phyloP scores from a whole-genome alignment of 352 stramenopile species.

The Globisporangium irregulare region DNA sequence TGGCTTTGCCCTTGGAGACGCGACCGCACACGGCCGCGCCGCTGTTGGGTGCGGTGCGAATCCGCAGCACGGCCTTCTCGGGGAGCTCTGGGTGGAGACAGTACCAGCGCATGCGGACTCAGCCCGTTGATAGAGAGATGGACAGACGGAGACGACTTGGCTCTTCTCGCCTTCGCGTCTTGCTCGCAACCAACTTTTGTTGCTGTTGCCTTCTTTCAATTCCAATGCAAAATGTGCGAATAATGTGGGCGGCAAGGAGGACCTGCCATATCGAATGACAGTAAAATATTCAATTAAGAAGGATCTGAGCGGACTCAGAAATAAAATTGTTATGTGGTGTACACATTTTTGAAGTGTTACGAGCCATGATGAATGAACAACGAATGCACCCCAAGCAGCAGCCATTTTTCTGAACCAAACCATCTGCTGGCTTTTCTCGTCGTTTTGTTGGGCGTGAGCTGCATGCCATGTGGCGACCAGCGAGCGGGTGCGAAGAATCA shows the following conservation, averaged over 20 bases:
- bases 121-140: not conserved
- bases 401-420: conserved; percentile 7
- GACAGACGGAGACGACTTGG: not conserved
- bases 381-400: conserved; percentile 1
- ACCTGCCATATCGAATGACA: not conserved
- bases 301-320: conserved; percentile 1
- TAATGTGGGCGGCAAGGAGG: not conserved
- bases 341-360: not conserved
- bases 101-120: conserved; percentile 62
- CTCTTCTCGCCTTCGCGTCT: not conserved
- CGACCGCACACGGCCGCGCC: conserved; percentile 34
- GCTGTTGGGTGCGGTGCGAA: conserved; percentile 52
- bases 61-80: conserved; percentile 54
- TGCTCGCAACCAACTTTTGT: not conserved
- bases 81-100: conserved; percentile 57
- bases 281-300: not conserved
- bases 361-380: not conserved
- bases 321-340: too few species aligned
- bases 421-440: not conserved
- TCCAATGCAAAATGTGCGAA: not conserved
- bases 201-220: not conserved
- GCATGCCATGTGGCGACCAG: not conserved
- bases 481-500: not conserved
- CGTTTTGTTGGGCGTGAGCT: not conserved
- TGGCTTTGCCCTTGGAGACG: conserved; percentile 48